Conservation (phyloP, 1,284 basidiomycete species). For the Papiliotrema fonsecae region DNA sequence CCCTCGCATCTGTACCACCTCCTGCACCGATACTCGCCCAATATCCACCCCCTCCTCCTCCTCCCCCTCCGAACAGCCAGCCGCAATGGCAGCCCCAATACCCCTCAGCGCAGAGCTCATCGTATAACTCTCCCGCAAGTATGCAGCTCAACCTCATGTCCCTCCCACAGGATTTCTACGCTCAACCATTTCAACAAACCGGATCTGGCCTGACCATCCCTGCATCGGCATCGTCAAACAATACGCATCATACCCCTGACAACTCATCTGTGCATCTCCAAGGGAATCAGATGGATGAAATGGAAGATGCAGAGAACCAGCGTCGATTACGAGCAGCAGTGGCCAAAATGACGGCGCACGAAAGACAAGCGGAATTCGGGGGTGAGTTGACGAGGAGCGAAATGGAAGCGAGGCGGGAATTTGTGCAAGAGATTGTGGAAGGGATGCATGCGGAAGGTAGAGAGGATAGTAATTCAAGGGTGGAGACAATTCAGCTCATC, state of each 20-base stretch:
- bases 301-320: slow-evolving; percentile 6
- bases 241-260: neutral
- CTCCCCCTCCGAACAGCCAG: too few species aligned
- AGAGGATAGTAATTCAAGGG: slow-evolving; percentile 25
- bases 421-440: slow-evolving; percentile 28
- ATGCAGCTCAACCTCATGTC: neutral
- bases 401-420: slow-evolving; percentile 26
- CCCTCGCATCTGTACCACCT: neutral
- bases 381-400: slow-evolving; percentile 17
- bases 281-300: neutral
- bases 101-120: neutral
- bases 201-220: slow-evolving; percentile 20
- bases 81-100: neutral
- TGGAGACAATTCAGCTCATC: slow-evolving; percentile 40
- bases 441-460: slow-evolving; percentile 24
- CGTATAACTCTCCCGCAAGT: neutral
- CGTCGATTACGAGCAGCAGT: slow-evolving; percentile 12
- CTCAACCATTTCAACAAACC: slow-evolving; percentile 1
- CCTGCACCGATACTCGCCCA: neutral
- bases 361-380: slow-evolving; percentile 1
- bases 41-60: neutral
- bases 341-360: slow-evolving; percentile 9
- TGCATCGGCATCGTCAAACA: too few species aligned
- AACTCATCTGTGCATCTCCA: neutral
- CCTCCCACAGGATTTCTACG: neutral